These are phyloP conservation scores for Eruca vesicaria DNA, from an alignment of 441 rosid genomes.

Conservation along the genomic window DNA sequence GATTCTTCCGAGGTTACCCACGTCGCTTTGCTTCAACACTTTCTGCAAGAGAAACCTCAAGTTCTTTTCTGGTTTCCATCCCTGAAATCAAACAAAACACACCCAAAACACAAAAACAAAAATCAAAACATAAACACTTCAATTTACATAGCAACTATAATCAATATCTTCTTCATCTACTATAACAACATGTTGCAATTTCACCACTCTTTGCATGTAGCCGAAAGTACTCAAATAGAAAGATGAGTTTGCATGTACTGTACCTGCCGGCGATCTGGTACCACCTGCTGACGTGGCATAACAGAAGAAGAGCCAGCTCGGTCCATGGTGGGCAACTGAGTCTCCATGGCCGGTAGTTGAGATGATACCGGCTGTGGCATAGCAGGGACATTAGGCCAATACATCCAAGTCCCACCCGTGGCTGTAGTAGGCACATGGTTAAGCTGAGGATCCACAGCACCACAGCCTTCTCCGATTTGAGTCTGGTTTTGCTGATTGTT, in stretches of 20 bases:
- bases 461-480: slow-evolving; percentile 45
- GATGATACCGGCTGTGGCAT: slow-evolving; percentile 23
- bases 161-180: background rate
- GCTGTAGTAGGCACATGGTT: slow-evolving; percentile 8
- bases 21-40: slow-evolving; percentile 97
- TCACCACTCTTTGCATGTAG: background rate
- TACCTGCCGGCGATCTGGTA: slow-evolving; percentile 73
- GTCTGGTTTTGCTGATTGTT: slow-evolving; percentile 26
- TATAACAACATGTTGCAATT: background rate
- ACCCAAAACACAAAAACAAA: background rate
- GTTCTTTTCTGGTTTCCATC: slow-evolving; percentile 68
- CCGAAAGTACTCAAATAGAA: background rate
- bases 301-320: slow-evolving; percentile 21
- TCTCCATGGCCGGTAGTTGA: slow-evolving; percentile 37
- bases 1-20: slow-evolving; percentile 91
- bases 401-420: slow-evolving; percentile 51
- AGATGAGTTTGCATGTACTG: slow-evolving; percentile 3
- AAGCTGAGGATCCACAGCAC: slow-evolving; percentile 22
- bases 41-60: slow-evolving; percentile 91
- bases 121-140: background rate
- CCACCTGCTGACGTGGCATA: slow-evolving; percentile 47
- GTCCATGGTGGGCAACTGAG: slow-evolving; percentile 21
- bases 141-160: background rate
- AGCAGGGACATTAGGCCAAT: slow-evolving; percentile 47
- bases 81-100: slow-evolving; percentile 19